These are phyloP conservation scores for Linum trigynum DNA, from an alignment of 345 rosid species.

Conservation along the genomic window DNA sequence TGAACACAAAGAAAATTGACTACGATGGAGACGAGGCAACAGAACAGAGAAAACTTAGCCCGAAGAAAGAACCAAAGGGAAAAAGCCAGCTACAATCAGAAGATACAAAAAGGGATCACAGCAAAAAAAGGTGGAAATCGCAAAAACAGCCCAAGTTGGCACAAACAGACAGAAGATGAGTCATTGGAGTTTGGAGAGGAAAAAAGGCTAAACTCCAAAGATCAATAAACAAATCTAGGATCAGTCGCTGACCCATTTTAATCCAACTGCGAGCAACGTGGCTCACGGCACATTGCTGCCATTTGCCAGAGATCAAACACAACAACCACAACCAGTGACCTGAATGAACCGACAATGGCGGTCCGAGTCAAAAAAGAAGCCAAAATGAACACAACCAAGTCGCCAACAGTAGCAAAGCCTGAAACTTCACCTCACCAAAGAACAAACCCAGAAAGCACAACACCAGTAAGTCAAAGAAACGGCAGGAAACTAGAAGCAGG, in stretches of 20 bases:
- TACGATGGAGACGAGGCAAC: not conserved
- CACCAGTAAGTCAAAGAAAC: not conserved
- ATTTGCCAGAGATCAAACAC: too few relatives aligned
- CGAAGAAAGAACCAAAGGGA: not conserved
- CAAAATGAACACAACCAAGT: not conserved
- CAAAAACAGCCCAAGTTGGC: not conserved
- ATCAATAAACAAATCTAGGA: too few relatives aligned
- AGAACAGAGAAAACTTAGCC: not conserved
- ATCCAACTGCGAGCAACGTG: too few relatives aligned
- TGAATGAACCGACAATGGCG: not conserved
- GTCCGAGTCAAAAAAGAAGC: not conserved
- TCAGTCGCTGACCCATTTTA: too few relatives aligned
- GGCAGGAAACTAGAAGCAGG: not conserved
- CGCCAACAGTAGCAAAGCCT: not conserved
- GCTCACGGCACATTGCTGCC: not conserved
- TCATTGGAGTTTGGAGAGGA: not conserved
- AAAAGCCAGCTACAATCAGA: not conserved
- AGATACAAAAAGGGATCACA: constrained; percentile 1
- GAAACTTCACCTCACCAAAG: not conserved
- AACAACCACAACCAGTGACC: not conserved
- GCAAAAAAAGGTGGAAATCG: not conserved
- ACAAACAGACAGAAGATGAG: not conserved
- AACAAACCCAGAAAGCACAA: not conserved
- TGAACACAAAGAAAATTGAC: not conserved
- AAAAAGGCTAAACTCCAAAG: not conserved